These are phyloP conservation scores for Serpula lacrymans DNA, from an alignment of 768 basidiomycete genomes.

Conservation along the genomic window DNA sequence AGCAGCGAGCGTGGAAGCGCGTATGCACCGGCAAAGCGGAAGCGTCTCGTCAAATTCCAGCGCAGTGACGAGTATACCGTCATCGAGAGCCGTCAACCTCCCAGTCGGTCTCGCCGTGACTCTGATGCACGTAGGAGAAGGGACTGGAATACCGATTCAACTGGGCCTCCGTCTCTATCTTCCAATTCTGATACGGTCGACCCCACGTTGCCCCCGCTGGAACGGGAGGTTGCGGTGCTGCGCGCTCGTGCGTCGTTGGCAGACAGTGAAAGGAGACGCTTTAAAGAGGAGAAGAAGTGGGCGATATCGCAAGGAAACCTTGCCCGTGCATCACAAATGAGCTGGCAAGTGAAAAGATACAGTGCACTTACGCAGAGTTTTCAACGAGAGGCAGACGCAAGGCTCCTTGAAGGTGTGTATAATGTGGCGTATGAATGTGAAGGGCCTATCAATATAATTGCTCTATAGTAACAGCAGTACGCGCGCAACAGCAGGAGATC, in stretches of 20 bases:
- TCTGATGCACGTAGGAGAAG: constrained; percentile 22
- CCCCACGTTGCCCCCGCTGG: constrained; percentile 58
- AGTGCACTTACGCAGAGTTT: constrained; percentile 79
- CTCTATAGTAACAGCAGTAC: constrained; percentile 23
- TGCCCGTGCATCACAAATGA: constrained; percentile 73
- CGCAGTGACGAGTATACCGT: constrained; percentile 31
- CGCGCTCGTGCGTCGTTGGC: constrained; percentile 77
- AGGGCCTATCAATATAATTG: too few relatives aligned
- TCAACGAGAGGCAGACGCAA: constrained; percentile 70
- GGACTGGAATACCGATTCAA: constrained; percentile 32
- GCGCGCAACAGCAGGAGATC: constrained; percentile 11
- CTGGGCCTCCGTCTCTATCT: constrained; percentile 57
- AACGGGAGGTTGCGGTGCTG: constrained; percentile 72
- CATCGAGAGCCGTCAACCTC: constrained; percentile 28
- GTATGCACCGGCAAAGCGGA: constrained; percentile 17
- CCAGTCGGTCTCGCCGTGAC: constrained; percentile 21
- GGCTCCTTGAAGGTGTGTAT: constrained; percentile 67
- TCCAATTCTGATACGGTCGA: constrained; percentile 65
- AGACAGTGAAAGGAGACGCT: constrained; percentile 77
- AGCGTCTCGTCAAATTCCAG: constrained; percentile 47
- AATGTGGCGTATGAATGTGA: too few relatives aligned
- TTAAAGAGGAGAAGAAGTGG: constrained; percentile 87
- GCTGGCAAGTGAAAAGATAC: constrained; percentile 82
- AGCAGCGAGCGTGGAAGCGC: constrained; percentile 20
- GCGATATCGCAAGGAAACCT: constrained; percentile 74